Conservation (phyloP, 805 yeast species). For the Candida manassasensis region DNA sequence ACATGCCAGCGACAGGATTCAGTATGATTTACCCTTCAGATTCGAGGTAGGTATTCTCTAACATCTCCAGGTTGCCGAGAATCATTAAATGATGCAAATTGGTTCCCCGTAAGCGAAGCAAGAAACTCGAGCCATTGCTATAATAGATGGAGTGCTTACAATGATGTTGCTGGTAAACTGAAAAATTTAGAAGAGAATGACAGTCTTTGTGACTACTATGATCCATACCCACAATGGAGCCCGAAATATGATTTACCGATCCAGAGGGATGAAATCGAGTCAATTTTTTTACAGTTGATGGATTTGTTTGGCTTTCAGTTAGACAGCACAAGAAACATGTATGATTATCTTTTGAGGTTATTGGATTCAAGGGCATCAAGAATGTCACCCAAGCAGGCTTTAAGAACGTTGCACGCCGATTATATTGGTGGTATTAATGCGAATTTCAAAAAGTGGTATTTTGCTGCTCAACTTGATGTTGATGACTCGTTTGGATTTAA, state of each 20-base stretch:
- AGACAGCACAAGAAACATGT: constrained; percentile 63
- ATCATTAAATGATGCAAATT: constrained; percentile 8
- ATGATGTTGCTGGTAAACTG: constrained; percentile 17
- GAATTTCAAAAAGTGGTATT: constrained; percentile 72
- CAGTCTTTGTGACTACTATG: constrained; percentile 39
- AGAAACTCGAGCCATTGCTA: constrained; percentile 41
- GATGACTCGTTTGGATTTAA: constrained; percentile 44
- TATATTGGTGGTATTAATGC: constrained; percentile 69
- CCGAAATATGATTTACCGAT: constrained; percentile 42
- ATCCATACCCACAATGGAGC: constrained; percentile 55
- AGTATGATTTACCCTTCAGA: constrained; percentile 16
- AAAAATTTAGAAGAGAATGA: constrained; percentile 38
- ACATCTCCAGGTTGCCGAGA: constrained; percentile 6
- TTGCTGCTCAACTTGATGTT: constrained; percentile 65
- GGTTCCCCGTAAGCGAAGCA: constrained; percentile 33
- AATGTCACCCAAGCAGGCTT: constrained; percentile 51
- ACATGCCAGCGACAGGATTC: constrained; percentile 12
- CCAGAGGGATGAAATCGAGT: constrained; percentile 49
- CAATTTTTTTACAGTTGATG: constrained; percentile 48
- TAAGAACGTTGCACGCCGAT: constrained; percentile 62
- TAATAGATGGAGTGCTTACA: constrained; percentile 37
- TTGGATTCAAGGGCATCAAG: constrained; percentile 69
- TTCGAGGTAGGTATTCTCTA: not conserved
- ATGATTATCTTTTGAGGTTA: constrained; percentile 56
- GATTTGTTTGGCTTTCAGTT: constrained; percentile 63